These are phyloP conservation scores for Cajanus cajan DNA, from an alignment of 306 rosid species.

Conservation along the genomic window DNA sequence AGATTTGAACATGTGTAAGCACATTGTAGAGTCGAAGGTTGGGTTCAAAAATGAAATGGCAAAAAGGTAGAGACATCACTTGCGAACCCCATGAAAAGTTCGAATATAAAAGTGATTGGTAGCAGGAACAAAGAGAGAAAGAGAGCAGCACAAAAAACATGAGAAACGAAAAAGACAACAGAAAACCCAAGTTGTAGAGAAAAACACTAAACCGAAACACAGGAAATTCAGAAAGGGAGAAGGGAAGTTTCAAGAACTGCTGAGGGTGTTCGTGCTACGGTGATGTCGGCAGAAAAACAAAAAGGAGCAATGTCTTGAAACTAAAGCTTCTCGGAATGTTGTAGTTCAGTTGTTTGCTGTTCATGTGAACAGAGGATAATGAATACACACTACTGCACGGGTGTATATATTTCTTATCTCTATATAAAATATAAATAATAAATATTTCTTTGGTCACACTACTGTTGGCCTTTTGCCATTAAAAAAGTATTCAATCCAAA, in stretches of 20 bases:
- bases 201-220: background rate
- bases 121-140: background rate
- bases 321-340: background rate
- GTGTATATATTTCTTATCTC: too few relatives aligned
- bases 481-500: too few relatives aligned
- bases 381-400: background rate
- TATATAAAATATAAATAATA: too few relatives aligned
- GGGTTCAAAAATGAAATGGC: background rate
- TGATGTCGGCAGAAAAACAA: background rate
- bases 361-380: slow-evolving; percentile 9
- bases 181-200: background rate
- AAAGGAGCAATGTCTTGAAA: background rate
- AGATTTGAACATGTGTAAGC: too few relatives aligned
- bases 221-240: background rate
- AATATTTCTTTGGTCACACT: too few relatives aligned
- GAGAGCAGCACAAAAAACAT: background rate
- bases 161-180: background rate
- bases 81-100: background rate
- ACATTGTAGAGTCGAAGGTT: background rate
- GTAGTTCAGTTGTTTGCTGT: background rate
- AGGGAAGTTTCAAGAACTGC: background rate
- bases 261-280: background rate
- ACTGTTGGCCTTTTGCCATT: too few relatives aligned
- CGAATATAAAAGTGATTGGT: background rate
- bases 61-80: background rate